Evolutionary conservation across 2,329 filamentous ascomycete species (phyloP), one percentile per base, ranked within the genome.

Genomic region (Nigrograna mackinnonii): DNA sequence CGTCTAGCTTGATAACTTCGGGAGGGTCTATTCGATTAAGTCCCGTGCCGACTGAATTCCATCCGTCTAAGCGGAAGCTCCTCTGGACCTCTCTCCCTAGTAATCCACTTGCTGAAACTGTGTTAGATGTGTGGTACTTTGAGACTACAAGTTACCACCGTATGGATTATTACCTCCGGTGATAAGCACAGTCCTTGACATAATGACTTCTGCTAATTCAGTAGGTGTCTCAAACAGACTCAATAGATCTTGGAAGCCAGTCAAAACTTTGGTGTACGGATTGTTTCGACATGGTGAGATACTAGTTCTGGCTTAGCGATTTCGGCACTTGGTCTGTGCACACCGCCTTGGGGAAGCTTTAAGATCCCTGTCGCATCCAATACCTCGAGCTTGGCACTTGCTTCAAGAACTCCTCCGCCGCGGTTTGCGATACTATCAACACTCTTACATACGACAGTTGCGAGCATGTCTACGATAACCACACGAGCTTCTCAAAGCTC

Each of bases 381-480:
- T n/a, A n/a, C n/a, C n/a, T n/a, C n/a, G n/a, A 33, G 31, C 31
- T 33, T 33, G 31, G 31, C 31, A 33, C 7, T 4, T 24, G 26
- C 37, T 33, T 17, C n/a, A n/a, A n/a, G n/a, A n/a, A n/a, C n/a
- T n/a, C n/a, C n/a, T n/a, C n/a, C n/a, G n/a, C n/a, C n/a, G n/a
- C n/a, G n/a, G n/a, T n/a, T n/a, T n/a, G n/a, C n/a, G n/a, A n/a
- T n/a, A n/a, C n/a, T n/a, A n/a, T n/a, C 28, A 18, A 21, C 34
- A 37, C 33, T 37, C 38, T 22, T 41, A 18, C 44, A 44, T 45
- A 39, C 28, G 35, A 39, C 49, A 22, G 38, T 42, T 26, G 21
- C 30, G 17, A 55, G 38, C 22, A 96, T 96, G 91, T 91, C 91
- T 43, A 94, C 90, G 16, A 87, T 94, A 62, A 88, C 89, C n/a